Conservation (phyloP, 2,329 filamentous ascomycete species). For the Alternaria sp. region DNA sequence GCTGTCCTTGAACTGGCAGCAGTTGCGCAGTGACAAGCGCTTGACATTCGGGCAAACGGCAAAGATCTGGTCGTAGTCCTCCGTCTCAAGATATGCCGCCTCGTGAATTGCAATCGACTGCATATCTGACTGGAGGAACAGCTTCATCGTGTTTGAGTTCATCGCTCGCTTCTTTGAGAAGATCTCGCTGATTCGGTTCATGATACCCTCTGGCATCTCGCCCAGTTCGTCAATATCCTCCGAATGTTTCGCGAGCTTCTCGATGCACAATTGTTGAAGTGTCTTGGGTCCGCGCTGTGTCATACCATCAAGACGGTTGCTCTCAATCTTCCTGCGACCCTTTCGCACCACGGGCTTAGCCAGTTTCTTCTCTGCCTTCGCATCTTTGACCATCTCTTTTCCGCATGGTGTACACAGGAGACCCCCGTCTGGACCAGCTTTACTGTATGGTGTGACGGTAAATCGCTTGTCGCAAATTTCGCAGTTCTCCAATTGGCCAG, state of each 20-base stretch:
- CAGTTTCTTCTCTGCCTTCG: slow-evolving; percentile 65
- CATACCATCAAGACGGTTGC: slow-evolving; percentile 80
- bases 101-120: slow-evolving; percentile 66
- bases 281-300: slow-evolving; percentile 70
- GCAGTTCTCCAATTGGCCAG: slow-evolving; percentile 89
- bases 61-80: slow-evolving; percentile 83
- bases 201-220: slow-evolving; percentile 63
- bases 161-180: slow-evolving; percentile 68
- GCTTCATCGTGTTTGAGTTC: slow-evolving; percentile 57
- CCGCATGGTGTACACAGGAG: slow-evolving; percentile 85
- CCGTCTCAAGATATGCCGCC: slow-evolving; percentile 68
- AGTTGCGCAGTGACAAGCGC: slow-evolving; percentile 77
- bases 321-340: slow-evolving; percentile 77
- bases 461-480: slow-evolving; percentile 86
- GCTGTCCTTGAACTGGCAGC: slow-evolving; percentile 88
- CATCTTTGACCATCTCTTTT: slow-evolving; percentile 72
- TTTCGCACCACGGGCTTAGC: slow-evolving; percentile 64
- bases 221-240: slow-evolving; percentile 70
- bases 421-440: slow-evolving; percentile 80
- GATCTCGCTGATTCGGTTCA: slow-evolving; percentile 67
- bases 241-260: slow-evolving; percentile 68
- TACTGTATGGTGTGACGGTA: slow-evolving; percentile 88
- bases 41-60: slow-evolving; percentile 73
- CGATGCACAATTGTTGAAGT: slow-evolving; percentile 68
- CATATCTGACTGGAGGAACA: slow-evolving; percentile 60